A percentile compares a stretch with the other conserved stretches of the same genome.
Evolutionary conservation across 2,329 filamentous ascomycete species (phyloP).

Genomic region (Fusarium veterinarium): DNA sequence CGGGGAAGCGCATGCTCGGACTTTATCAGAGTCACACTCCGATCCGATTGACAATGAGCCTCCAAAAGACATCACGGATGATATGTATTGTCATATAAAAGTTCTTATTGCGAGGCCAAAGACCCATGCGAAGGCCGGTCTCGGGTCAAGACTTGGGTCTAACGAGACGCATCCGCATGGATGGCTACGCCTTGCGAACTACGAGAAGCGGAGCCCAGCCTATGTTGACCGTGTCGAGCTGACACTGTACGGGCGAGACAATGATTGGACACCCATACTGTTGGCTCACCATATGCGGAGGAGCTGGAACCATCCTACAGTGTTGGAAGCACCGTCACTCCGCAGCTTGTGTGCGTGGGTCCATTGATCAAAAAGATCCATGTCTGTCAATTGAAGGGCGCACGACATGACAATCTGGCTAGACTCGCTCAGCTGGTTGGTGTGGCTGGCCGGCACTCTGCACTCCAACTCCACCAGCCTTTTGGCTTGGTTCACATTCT

Average conservation of each 20-base stretch:
- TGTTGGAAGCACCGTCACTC: conserved; percentile 25
- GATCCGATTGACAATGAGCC: neutral
- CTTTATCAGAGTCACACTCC: conserved; percentile 2
- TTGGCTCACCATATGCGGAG: neutral
- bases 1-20: conserved; percentile 6
- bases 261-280: conserved; percentile 10
- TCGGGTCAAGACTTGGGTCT: conserved; percentile 28
- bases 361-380: conserved; percentile 32
- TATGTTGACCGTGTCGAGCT: neutral
- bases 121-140: conserved; percentile 33
- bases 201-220: conserved; percentile 45
- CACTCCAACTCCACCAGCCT: conserved; percentile 28
- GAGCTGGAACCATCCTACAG: conserved; percentile 24
- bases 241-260: conserved; percentile 28
- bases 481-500: conserved; percentile 15
- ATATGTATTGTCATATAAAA: neutral
- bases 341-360: conserved; percentile 21
- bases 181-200: conserved; percentile 44
- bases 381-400: conserved; percentile 48
- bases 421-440: conserved; percentile 36
- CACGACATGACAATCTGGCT: conserved; percentile 42
- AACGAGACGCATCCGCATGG: conserved; percentile 18
- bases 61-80: neutral
- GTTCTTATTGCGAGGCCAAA: neutral
- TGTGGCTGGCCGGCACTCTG: conserved; percentile 34